These are phyloP conservation scores for Silene coronaria DNA, from an alignment of 179 eudicot species.

Conservation along the genomic window DNA sequence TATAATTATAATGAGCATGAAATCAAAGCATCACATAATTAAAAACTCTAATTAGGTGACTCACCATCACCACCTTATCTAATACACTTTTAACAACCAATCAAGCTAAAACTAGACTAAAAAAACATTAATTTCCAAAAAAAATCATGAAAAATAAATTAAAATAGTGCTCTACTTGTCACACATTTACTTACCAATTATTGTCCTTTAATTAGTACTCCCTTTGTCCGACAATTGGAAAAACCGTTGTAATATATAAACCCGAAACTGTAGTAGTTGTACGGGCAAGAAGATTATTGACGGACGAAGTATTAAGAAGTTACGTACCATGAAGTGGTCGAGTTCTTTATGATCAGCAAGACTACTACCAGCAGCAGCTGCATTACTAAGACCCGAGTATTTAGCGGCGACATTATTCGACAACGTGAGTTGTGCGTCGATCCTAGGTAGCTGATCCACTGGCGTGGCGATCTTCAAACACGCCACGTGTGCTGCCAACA, in stretches of 20 bases:
- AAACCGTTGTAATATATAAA: too few relatives aligned
- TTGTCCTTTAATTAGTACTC: too few relatives aligned
- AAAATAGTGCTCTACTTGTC: too few relatives aligned
- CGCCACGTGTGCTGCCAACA: constrained; percentile 62
- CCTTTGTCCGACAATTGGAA: too few relatives aligned
- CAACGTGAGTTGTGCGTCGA: constrained; percentile 58
- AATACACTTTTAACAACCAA: not conserved
- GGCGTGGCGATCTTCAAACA: constrained; percentile 68
- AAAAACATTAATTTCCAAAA: too few relatives aligned
- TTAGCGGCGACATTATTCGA: constrained; percentile 54
- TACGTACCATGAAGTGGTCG: constrained; percentile 55
- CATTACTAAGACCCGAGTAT: constrained; percentile 29
- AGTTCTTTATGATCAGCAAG: constrained; percentile 42
- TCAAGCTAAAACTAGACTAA: not conserved
- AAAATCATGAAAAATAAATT: too few relatives aligned
- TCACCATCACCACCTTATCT: not conserved
- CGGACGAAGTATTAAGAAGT: not conserved
- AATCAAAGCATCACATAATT: too few relatives aligned
- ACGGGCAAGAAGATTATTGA: not conserved
- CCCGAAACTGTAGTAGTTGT: too few relatives aligned
- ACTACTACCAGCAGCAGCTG: not conserved
- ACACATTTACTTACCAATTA: too few relatives aligned
- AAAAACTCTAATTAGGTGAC: not conserved
- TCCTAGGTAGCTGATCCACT: constrained; percentile 68
- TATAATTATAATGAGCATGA: too few relatives aligned